These are phyloP conservation scores for Antrodiella citrinella DNA, from an alignment of 768 basidiomycete species.

Conservation along the genomic window DNA sequence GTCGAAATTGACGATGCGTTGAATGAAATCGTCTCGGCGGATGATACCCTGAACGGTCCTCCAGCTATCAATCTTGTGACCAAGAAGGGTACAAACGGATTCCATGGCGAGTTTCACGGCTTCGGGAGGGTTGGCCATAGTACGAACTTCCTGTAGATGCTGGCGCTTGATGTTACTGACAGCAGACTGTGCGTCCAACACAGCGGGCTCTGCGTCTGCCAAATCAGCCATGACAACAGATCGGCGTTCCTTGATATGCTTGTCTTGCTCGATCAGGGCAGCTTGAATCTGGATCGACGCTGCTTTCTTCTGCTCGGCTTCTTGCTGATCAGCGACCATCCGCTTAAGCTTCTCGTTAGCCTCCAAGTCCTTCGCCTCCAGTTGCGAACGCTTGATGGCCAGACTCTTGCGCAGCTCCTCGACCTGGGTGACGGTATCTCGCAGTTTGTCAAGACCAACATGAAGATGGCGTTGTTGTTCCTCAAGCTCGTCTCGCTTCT, in stretches of 20 bases:
- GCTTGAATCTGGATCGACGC: conserved; percentile 96
- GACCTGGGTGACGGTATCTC: conserved; percentile 92
- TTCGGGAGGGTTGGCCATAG: conserved; percentile 98
- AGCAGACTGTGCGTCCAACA: conserved; percentile 90
- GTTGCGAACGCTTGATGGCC: conserved; percentile 86
- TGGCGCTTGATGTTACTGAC: conserved; percentile 95
- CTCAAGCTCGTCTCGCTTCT: conserved; percentile 95
- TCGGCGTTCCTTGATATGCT: conserved; percentile 79
- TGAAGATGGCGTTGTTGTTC: conserved; percentile 98
- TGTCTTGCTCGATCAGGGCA: conserved; percentile 86
- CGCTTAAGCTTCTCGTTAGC: conserved; percentile 96
- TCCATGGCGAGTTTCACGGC: conserved; percentile 98
- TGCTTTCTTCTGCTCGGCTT: conserved; percentile 96
- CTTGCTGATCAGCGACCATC: conserved; percentile 98
- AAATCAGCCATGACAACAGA: conserved; percentile 91
- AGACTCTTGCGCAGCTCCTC: conserved; percentile 94
- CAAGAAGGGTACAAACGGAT: conserved; percentile 92
- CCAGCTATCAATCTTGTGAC: conserved; percentile 97
- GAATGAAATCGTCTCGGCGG: conserved; percentile 94
- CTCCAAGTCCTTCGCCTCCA: conserved; percentile 89
- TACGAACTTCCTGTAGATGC: conserved; percentile 92
- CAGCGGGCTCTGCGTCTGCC: conserved; percentile 96
- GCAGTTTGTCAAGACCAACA: conserved; percentile 94
- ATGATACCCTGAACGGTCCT: conserved; percentile 92
- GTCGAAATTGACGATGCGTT: conserved; percentile 92